A percentile compares a stretch with the other conserved stretches of the same genome.
Conservation (phyloP, 2,329 filamentous ascomycete genomes). For the Stemphylium vesicarium region DNA sequence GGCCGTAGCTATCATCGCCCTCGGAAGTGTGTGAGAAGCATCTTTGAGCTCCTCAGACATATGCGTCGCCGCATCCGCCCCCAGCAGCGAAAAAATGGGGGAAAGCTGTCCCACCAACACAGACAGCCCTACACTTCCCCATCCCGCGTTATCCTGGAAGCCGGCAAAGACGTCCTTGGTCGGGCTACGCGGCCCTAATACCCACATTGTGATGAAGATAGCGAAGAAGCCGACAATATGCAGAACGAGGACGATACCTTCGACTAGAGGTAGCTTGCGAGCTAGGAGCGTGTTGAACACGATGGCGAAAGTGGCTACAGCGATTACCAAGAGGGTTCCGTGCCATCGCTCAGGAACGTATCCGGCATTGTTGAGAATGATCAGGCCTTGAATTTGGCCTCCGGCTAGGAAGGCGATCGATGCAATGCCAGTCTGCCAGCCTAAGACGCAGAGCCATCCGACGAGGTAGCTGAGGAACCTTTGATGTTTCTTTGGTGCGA, state of each 20-base stretch:
- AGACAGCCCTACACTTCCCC: conserved; percentile 33
- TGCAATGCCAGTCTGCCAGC: conserved; percentile 50
- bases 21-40: conserved; percentile 44
- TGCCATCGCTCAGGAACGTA: conserved; percentile 56
- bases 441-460: conserved; percentile 52
- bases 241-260: conserved; percentile 55
- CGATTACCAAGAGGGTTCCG: conserved; percentile 57
- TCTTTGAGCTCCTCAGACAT: conserved; percentile 45
- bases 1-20: conserved; percentile 51
- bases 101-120: conserved; percentile 31
- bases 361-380: conserved; percentile 47
- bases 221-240: conserved; percentile 60
- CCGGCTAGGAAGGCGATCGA: conserved; percentile 37
- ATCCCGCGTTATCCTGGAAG: conserved; percentile 37
- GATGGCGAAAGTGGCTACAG: conserved; percentile 48
- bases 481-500: conserved; percentile 30
- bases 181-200: conserved; percentile 30
- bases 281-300: conserved; percentile 56
- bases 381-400: conserved; percentile 41
- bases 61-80: conserved; percentile 39
- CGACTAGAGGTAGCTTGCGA: conserved; percentile 54
- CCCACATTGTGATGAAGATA: conserved; percentile 49
- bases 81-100: conserved; percentile 31
- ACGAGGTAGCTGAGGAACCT: conserved; percentile 32
- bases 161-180: conserved; percentile 31